Evolutionary conservation across 345 rosid species (phyloP).

Genomic region (Limnanthes douglasii): DNA sequence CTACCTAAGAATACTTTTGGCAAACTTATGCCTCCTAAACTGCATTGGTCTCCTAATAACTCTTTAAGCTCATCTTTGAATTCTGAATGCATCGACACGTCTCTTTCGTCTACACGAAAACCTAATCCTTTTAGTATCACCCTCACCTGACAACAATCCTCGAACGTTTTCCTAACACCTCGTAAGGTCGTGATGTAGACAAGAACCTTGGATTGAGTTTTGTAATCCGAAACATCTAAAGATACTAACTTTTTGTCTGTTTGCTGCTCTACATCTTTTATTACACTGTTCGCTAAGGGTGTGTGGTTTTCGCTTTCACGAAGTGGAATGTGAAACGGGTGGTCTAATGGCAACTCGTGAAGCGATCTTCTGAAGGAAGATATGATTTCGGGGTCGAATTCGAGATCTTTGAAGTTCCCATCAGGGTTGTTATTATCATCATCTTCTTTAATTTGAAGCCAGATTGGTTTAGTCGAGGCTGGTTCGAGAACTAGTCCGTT

Average conservation of each 20-base stretch:
- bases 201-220: constrained; percentile 36
- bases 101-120: constrained; percentile 54
- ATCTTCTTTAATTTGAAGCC: constrained; percentile 23
- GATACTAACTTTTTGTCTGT: neutral
- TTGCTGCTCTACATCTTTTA: neutral
- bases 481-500: no score
- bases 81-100: constrained; percentile 77
- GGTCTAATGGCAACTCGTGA: constrained; percentile 27
- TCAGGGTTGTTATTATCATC: constrained; percentile 8
- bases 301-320: constrained; percentile 10
- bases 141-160: constrained; percentile 54
- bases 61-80: constrained; percentile 63
- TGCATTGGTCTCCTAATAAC: constrained; percentile 22
- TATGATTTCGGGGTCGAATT: constrained; percentile 46
- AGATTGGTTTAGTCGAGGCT: constrained; percentile 14
- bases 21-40: constrained; percentile 16
- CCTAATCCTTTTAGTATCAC: constrained; percentile 41
- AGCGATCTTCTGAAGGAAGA: constrained; percentile 43
- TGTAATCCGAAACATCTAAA: no score
- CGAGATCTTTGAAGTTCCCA: constrained; percentile 6
- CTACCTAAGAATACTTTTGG: constrained; percentile 66
- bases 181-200: constrained; percentile 68
- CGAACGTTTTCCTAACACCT: constrained; percentile 73
- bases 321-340: constrained; percentile 36
- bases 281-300: neutral